phyloP scores from a whole-genome alignment of 1,139 yeast species.

The Saccharomyces hybrid region DNA sequence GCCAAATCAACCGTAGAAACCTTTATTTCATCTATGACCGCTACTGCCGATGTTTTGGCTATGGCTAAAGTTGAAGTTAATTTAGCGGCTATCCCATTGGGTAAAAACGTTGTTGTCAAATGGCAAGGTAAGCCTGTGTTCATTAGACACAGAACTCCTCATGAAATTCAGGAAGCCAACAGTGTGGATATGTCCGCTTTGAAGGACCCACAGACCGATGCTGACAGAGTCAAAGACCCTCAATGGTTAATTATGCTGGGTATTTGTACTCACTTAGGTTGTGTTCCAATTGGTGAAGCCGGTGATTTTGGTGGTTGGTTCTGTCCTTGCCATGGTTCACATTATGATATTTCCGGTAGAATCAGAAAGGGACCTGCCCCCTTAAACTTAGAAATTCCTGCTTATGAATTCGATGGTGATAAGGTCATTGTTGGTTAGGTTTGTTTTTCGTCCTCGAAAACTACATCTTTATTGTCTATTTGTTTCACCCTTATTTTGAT shows the following conservation, averaged over 20 bases:
- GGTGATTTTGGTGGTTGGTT: conserved; percentile 99
- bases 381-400: conserved; percentile 93
- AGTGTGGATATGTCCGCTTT: conserved; percentile 60
- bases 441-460: neutral
- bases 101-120: conserved; percentile 95
- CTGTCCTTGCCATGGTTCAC: conserved; percentile 99
- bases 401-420: conserved; percentile 74
- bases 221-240: conserved; percentile 92
- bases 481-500: neutral
- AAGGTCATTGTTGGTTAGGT: conserved; percentile 72
- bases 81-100: conserved; percentile 89
- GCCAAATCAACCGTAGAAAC: conserved; percentile 98
- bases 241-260: conserved; percentile 99
- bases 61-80: conserved; percentile 99
- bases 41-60: conserved; percentile 97
- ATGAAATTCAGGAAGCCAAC: conserved; percentile 93
- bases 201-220: conserved; percentile 92
- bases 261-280: conserved; percentile 98
- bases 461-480: neutral
- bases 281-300: conserved; percentile 99
- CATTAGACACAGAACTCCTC: conserved; percentile 95
- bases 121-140: conserved; percentile 99
- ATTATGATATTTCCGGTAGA: conserved; percentile 99
- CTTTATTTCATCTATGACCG: conserved; percentile 88
- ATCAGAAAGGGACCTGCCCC: conserved; percentile 99